These are phyloP conservation scores for Syncephalis plumigaleata DNA, from an alignment of 371 early-diverging fungal species.

Conservation along the genomic window DNA sequence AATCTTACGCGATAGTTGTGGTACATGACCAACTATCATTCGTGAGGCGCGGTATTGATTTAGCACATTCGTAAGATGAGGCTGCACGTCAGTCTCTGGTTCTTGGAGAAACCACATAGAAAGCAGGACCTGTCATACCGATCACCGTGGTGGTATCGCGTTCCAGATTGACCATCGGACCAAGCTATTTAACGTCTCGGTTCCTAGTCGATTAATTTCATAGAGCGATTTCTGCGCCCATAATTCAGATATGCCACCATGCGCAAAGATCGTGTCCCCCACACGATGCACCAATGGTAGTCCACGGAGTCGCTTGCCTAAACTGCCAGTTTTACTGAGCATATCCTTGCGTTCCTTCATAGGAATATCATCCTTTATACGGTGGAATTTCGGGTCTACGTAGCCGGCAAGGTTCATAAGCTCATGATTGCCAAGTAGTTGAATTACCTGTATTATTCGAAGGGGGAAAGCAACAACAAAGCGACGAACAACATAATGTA, in stretches of 20 bases:
- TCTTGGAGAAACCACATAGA: conserved; percentile 54
- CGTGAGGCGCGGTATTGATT: conserved; percentile 27
- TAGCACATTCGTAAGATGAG: neutral
- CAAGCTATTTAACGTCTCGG: conserved; percentile 11
- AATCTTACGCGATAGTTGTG: conserved; percentile 38
- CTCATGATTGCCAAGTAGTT: conserved; percentile 45
- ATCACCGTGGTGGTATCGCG: conserved; percentile 7
- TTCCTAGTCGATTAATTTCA: conserved; percentile 29
- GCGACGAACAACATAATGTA: too few relatives aligned
- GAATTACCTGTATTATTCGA: conserved; percentile 29
- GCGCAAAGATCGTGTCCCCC: conserved; percentile 41
- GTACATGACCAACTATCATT: conserved; percentile 64
- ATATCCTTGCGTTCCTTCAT: conserved; percentile 22
- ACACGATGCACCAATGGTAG: conserved; percentile 37
- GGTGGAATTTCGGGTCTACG: conserved; percentile 50
- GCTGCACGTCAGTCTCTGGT: conserved; percentile 16
- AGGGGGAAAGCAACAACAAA: too few relatives aligned
- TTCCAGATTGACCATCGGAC: too few relatives aligned
- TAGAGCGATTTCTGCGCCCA: conserved; percentile 18
- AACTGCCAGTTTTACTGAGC: conserved; percentile 36
- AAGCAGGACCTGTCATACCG: conserved; percentile 25
- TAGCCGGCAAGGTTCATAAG: conserved; percentile 50
- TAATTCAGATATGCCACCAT: conserved; percentile 42
- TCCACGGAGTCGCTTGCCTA: conserved; percentile 29
- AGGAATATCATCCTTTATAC: conserved; percentile 44